A percentile compares a stretch with the other conserved stretches of the same genome.
These are phyloP conservation scores for Leishmania gerbilli DNA, from an alignment of 208 protist genomes.

Conservation along the genomic window DNA sequence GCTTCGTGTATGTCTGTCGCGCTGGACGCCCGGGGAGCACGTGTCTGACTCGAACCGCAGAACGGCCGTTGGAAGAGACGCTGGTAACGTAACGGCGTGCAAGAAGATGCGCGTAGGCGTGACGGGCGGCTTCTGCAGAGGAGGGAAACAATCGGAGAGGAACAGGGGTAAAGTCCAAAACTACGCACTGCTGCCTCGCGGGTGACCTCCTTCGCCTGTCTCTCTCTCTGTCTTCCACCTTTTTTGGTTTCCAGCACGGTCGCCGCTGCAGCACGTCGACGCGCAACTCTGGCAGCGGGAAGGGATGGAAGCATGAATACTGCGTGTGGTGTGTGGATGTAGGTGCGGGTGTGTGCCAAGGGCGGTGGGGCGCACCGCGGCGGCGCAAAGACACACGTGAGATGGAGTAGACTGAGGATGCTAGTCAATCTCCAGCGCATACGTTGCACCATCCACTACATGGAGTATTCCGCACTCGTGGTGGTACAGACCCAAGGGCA, in stretches of 20 bases:
- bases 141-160: not conserved
- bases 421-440: constrained; percentile 40
- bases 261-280: no score
- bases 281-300: not conserved
- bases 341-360: not conserved
- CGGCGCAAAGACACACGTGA: not conserved
- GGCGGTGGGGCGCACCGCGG: not conserved
- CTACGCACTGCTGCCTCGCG: no score
- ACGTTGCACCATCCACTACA: constrained; percentile 28
- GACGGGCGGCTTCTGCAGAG: no score
- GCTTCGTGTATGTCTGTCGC: not conserved
- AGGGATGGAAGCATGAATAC: not conserved
- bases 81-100: not conserved
- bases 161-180: no score
- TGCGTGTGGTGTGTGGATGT: not conserved
- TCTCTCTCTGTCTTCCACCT: no score
- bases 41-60: not conserved
- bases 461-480: constrained; percentile 58
- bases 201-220: no score
- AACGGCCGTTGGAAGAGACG: not conserved
- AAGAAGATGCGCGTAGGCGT: no score
- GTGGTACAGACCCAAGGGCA: constrained; percentile 22
- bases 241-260: no score
- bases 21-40: not conserved
- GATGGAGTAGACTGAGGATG: not conserved